These are phyloP conservation scores for Lotmaria passim DNA, from an alignment of 208 protist genomes.

Conservation along the genomic window DNA sequence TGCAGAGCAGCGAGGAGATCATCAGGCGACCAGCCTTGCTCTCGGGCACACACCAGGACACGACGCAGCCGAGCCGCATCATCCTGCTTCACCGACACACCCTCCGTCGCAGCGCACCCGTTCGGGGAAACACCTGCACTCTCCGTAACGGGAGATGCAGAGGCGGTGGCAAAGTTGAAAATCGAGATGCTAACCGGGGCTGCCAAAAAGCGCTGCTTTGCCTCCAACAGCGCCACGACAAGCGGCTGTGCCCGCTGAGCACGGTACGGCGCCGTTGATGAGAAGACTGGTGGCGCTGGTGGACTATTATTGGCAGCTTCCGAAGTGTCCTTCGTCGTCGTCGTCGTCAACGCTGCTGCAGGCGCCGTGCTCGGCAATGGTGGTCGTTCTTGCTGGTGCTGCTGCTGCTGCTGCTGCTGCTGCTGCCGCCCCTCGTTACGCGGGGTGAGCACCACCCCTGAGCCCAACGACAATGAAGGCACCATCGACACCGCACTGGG, in stretches of 20 bases:
- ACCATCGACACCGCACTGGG: no score
- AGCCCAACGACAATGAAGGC: not conserved
- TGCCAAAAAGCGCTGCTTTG: slow-evolving; percentile 13
- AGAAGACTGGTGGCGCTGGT: no score
- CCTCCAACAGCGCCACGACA: slow-evolving; percentile 1
- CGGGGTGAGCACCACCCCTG: slow-evolving; percentile 1
- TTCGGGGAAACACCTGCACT: not conserved
- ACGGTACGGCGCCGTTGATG: not conserved
- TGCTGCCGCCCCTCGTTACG: slow-evolving; percentile 3
- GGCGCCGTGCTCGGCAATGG: not conserved
- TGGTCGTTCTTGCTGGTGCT: not conserved
- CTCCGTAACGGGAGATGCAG: not conserved
- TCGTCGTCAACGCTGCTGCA: not conserved
- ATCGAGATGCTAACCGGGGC: not conserved
- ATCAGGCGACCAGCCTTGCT: slow-evolving; percentile 2
- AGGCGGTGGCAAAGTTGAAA: not conserved
- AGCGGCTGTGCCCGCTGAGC: not conserved
- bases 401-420: slow-evolving; percentile 6
- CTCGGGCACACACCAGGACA: slow-evolving; percentile 10
- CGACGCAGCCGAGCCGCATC: not conserved
- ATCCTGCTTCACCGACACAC: not conserved
- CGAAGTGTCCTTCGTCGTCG: not conserved
- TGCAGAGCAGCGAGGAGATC: slow-evolving; percentile 6
- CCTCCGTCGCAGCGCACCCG: not conserved
- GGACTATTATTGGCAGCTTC: not conserved